Evolutionary conservation across 495 filamentous ascomycete genomes (phyloP).

Genomic region (Parathielavia hyrcaniae): DNA sequence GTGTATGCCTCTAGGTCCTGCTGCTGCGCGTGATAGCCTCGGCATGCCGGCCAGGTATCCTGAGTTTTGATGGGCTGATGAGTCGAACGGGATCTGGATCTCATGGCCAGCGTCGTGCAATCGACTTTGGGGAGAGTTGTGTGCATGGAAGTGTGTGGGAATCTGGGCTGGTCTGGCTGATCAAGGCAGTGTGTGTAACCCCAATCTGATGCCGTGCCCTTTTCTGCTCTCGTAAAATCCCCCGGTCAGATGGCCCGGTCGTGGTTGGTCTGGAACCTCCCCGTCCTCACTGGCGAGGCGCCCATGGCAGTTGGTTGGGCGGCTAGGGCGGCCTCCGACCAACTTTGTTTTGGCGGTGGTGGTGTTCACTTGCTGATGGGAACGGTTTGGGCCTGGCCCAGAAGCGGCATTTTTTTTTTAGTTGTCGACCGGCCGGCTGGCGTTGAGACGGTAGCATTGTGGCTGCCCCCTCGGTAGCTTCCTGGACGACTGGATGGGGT

Average conservation of each 20-base stretch:
- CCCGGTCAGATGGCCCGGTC: neutral
- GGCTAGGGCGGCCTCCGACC: constrained; percentile 7
- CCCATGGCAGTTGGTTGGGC: neutral
- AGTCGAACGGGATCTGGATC: too few species aligned
- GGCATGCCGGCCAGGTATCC: neutral
- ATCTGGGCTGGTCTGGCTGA: neutral
- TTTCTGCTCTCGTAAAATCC: neutral
- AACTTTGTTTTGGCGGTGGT: too few species aligned
- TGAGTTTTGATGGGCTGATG: too few species aligned
- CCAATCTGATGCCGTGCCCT: neutral
- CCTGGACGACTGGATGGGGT: neutral
- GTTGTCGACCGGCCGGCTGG: too few species aligned
- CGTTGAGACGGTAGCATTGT: constrained; percentile 9
- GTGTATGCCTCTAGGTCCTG: neutral
- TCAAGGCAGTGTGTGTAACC: neutral
- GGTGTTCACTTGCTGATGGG: neutral
- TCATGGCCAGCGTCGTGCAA: too few species aligned
- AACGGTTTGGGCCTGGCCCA: neutral
- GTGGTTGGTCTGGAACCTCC: neutral
- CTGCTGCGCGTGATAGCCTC: neutral
- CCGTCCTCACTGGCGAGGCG: neutral
- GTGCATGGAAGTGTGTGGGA: too few species aligned
- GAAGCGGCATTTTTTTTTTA: neutral
- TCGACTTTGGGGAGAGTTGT: neutral
- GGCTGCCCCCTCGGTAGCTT: constrained; percentile 4